Evolutionary conservation across 345 rosid species (phyloP), one percentile per base, ranked within the genome.

Genomic region (Hirschfeldia incana): DNA sequence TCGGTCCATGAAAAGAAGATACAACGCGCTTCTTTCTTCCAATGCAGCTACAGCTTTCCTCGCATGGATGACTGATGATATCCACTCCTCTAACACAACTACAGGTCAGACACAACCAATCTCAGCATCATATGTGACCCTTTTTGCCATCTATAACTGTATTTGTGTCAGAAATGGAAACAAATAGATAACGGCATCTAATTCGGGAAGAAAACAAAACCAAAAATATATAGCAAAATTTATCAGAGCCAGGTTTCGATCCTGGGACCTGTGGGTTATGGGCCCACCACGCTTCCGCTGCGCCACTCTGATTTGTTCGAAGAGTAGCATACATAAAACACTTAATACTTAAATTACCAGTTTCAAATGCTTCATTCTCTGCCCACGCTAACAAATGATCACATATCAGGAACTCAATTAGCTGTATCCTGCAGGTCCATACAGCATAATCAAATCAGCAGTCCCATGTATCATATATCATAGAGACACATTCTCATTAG

Each of bases 231-330:
- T 21, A 21, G 32, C 1, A 28, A 0, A 60, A 1, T 7, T 12
- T 80, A 80, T 76, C 78, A 86, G 85, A 86, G 87, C 86, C 91
- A 86, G 87, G 90, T 90, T 90, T 89, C 91, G 87, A 89, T 90
- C 93, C 88, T 86, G 87, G 88, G 87, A 87, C 88, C 89, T 89
- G 87, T 90, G 89, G 90, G 92, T 87, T 89, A 89, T 87, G 88
- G 92, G 90, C 89, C 91, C 91, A 88, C 88, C 89, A 87, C 85
- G 85, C 85, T 88, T 88, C 89, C 87, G 89, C 88, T 87, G 89
- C 84, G 87, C 89, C 89, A 85, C 84, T 89, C 86, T 85, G 84
- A 81, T 81, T 29, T 51, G 30, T 51, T 80, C 34, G 0, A 0
- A 3, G 5, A 36, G 1, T 1, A 13, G 0, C 6, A 39, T 5